phyloP scores from a whole-genome alignment of 2,329 filamentous ascomycete species.

The Penicillium olsonii region DNA sequence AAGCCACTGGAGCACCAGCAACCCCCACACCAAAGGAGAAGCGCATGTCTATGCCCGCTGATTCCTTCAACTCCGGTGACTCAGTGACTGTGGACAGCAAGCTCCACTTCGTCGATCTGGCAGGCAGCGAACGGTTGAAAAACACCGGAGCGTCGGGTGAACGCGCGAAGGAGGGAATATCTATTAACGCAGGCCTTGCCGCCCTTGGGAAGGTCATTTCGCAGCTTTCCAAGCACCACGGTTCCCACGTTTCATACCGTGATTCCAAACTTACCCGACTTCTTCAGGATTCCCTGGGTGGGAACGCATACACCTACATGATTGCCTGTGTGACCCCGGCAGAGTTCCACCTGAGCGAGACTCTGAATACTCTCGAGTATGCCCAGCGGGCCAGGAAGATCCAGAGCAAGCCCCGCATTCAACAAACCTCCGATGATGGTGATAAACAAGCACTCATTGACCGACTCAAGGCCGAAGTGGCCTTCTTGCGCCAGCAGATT shows the following conservation, averaged over 20 bases:
- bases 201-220: conserved; percentile 98
- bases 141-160: conserved; percentile 96
- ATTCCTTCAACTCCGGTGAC: conserved; percentile 68
- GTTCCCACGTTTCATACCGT: conserved; percentile 92
- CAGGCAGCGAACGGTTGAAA: conserved; percentile 93
- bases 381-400: conserved; percentile 94
- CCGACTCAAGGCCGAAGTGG: conserved; percentile 86
- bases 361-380: conserved; percentile 95
- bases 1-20: conserved; percentile 46
- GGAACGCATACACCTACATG: conserved; percentile 99
- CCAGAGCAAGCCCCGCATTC: conserved; percentile 95
- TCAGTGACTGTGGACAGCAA: conserved; percentile 94
- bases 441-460: conserved; percentile 96
- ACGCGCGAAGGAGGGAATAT: conserved; percentile 92
- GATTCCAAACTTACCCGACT: conserved; percentile 96
- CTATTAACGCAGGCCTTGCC: conserved; percentile 94
- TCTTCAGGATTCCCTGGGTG: conserved; percentile 92
- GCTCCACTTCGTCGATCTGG: conserved; percentile 96
- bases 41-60: conserved; percentile 81
- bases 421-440: conserved; percentile 81
- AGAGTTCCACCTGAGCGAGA: conserved; percentile 96
- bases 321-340: conserved; percentile 97
- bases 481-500: conserved; percentile 92
- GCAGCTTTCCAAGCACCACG: conserved; percentile 83
- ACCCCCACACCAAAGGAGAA: conserved; percentile 69